phyloP scores from a whole-genome alignment of 2,329 filamentous ascomycete species.

The Seiridium cupressi region DNA sequence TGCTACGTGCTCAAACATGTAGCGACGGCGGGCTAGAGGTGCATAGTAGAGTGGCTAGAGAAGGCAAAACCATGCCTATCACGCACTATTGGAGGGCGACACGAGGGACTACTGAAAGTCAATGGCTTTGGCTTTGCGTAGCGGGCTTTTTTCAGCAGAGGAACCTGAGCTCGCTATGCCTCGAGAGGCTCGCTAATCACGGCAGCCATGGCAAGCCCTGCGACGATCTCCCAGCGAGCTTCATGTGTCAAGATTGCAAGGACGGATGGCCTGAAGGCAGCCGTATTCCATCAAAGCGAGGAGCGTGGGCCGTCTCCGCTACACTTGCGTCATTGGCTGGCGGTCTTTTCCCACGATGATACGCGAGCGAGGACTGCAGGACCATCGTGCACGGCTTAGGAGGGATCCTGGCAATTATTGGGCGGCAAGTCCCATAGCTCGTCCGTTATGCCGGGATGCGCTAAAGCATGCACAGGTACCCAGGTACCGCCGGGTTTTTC shows the following conservation, averaged over 20 bases:
- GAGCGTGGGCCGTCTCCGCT: too few species aligned
- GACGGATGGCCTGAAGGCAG: too few species aligned
- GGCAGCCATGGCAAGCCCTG: neutral
- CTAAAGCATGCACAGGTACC: slow-evolving; percentile 6
- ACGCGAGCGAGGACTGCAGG: neutral
- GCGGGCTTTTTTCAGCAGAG: neutral
- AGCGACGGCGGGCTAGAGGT: neutral
- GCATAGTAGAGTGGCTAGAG: neutral
- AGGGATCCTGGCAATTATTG: slow-evolving; percentile 6
- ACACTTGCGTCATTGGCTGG: too few species aligned
- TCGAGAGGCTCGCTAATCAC: neutral
- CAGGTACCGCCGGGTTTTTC: neutral
- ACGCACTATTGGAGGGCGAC: neutral
- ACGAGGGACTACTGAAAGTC: neutral
- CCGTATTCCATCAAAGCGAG: too few species aligned
- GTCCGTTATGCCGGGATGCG: slow-evolving; percentile 13
- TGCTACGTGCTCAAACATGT: neutral
- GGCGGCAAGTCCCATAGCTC: slow-evolving; percentile 12
- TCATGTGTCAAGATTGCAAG: too few species aligned
- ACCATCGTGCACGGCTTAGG: neutral
- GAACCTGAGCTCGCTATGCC: neutral
- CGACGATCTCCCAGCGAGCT: neutral
- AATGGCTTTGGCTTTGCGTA: neutral
- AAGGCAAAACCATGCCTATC: neutral
- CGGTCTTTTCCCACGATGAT: too few species aligned